These are phyloP conservation scores for Aspergillus ochraceus DNA, from an alignment of 2,329 filamentous ascomycete species.

Conservation along the genomic window DNA sequence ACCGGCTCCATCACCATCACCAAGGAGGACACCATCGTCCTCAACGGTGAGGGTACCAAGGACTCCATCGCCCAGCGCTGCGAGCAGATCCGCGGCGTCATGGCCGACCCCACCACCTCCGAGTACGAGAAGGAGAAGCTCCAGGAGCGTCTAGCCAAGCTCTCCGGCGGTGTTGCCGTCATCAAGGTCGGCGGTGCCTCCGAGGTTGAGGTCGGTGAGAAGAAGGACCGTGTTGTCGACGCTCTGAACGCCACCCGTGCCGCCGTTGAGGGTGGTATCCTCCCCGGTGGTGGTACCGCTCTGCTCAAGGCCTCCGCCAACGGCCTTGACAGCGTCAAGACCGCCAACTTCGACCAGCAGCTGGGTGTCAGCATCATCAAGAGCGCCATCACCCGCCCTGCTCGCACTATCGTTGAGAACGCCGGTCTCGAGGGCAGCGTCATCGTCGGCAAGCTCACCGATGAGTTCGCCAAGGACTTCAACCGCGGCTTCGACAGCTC, in stretches of 20 bases:
- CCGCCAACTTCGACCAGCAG: constrained; percentile 97
- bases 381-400: constrained; percentile 94
- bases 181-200: constrained; percentile 98
- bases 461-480: constrained; percentile 89
- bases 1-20: constrained; percentile 99
- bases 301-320: constrained; percentile 95
- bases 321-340: constrained; percentile 78
- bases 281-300: constrained; percentile 96
- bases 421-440: constrained; percentile 94
- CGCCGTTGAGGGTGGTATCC: constrained; percentile 97
- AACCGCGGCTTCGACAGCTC: constrained; percentile 97
- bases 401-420: constrained; percentile 95
- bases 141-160: constrained; percentile 98
- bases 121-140: constrained; percentile 99
- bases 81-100: constrained; percentile 98
- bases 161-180: constrained; percentile 97
- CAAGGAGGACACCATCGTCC: constrained; percentile 98
- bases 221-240: constrained; percentile 99
- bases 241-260: constrained; percentile 96
- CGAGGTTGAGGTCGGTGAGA: constrained; percentile 98
- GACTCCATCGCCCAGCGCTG: constrained; percentile 91
- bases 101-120: constrained; percentile 87
- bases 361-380: constrained; percentile 97
- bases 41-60: constrained; percentile 96
- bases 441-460: constrained; percentile 95